Evolutionary conservation across 305 asterid species (phyloP).

Genomic region (Rubia peregrina): DNA sequence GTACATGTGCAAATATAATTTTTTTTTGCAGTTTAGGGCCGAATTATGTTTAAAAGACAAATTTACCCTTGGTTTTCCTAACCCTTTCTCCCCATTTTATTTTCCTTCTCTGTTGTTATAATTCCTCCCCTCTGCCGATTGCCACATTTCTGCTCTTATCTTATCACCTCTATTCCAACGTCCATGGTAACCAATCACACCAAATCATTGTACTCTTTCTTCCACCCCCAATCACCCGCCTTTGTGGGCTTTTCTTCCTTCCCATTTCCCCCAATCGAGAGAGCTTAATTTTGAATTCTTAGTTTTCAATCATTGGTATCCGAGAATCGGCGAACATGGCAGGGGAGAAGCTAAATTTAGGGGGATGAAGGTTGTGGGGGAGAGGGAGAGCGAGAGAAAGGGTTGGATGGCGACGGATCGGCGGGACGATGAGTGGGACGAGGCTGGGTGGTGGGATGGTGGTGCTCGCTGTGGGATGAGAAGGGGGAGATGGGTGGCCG

Average conservation of each 20-base stretch:
- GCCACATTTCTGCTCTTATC: background rate
- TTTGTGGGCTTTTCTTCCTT: background rate
- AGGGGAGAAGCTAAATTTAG: slow-evolving; percentile 27
- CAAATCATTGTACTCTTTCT: background rate
- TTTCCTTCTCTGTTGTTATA: too few relatives aligned
- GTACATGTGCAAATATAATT: too few relatives aligned
- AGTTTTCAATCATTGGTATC: slow-evolving; percentile 14
- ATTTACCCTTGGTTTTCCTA: too few relatives aligned
- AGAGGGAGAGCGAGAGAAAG: too few relatives aligned
- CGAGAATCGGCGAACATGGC: slow-evolving; percentile 32
- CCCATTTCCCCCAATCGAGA: background rate
- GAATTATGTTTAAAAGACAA: too few relatives aligned
- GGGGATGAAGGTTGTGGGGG: slow-evolving; percentile 15
- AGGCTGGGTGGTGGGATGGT: too few relatives aligned
- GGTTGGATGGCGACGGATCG: too few relatives aligned
- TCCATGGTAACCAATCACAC: background rate
- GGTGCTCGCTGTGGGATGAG: too few relatives aligned
- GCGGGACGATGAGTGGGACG: too few relatives aligned
- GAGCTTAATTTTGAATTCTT: slow-evolving; percentile 4
- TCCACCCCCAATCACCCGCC: background rate
- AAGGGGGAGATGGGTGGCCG: too few relatives aligned
- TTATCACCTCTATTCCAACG: background rate
- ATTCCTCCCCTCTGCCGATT: background rate
- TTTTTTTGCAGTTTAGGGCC: too few relatives aligned
- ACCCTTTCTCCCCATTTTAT: too few relatives aligned